Conservation (phyloP, 352 stramenopile species). For the Globisporangium iwayamae region DNA sequence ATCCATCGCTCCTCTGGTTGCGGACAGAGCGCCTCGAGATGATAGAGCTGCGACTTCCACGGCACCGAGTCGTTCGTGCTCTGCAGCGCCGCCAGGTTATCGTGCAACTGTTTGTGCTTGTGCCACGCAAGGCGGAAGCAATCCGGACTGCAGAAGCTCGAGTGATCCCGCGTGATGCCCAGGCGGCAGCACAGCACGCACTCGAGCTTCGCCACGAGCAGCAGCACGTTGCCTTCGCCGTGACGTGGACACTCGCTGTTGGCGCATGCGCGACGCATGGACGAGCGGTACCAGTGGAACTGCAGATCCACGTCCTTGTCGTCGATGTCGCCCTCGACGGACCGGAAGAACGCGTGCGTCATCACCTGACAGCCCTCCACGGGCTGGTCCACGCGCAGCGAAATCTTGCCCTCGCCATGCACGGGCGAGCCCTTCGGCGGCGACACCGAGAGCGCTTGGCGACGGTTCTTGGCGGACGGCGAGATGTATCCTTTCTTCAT, state of each 20-base stretch:
- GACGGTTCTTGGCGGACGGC: slow-evolving; percentile 24
- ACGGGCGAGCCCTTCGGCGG: slow-evolving; percentile 53
- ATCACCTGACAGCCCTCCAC: slow-evolving; percentile 66
- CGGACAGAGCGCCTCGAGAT: slow-evolving; percentile 55
- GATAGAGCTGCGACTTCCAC: slow-evolving; percentile 60
- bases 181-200: slow-evolving; percentile 66
- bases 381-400: slow-evolving; percentile 68
- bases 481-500: slow-evolving; percentile 33
- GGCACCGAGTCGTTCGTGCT: slow-evolving; percentile 23
- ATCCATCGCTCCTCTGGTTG: slow-evolving; percentile 52
- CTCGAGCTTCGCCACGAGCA: slow-evolving; percentile 70
- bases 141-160: slow-evolving; percentile 64
- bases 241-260: slow-evolving; percentile 54
- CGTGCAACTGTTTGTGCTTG: slow-evolving; percentile 64
- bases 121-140: slow-evolving; percentile 68
- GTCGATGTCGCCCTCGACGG: slow-evolving; percentile 62
- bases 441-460: slow-evolving; percentile 24
- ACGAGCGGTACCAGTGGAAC: slow-evolving; percentile 68
- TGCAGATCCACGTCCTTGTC: slow-evolving; percentile 66
- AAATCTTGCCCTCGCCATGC: slow-evolving; percentile 68
- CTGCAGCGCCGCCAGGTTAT: slow-evolving; percentile 24
- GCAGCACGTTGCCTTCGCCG: slow-evolving; percentile 60
- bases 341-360: slow-evolving; percentile 79
- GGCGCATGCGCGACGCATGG: slow-evolving; percentile 50
- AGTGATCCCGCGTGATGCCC: slow-evolving; percentile 60